A percentile compares a stretch with the other conserved stretches of the same genome.
phyloP scores from a whole-genome alignment of 805 yeast species.

The Yarrowia osloensis region DNA sequence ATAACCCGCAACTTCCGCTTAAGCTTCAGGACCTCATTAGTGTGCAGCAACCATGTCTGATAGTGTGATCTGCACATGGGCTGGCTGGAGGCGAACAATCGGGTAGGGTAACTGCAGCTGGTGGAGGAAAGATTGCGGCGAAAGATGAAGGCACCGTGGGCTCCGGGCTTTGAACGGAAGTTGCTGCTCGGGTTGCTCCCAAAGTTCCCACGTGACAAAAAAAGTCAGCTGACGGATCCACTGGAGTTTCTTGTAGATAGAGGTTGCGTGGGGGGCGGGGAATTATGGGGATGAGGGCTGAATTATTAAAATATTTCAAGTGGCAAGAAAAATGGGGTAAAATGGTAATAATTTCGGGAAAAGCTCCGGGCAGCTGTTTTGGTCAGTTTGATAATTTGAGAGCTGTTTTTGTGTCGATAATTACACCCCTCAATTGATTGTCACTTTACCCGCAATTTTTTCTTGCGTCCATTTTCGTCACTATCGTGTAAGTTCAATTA shows the following conservation, averaged over 20 bases:
- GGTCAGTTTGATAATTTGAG: too few species aligned
- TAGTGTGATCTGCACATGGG: conserved; percentile 13
- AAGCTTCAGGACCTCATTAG: neutral
- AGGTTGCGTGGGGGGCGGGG: too few species aligned
- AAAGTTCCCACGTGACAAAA: neutral
- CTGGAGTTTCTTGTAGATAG: too few species aligned
- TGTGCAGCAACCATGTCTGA: conserved; percentile 28
- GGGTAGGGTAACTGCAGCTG: conserved; percentile 1
- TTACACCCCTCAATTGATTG: too few species aligned
- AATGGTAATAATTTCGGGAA: too few species aligned
- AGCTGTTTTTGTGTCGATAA: too few species aligned
- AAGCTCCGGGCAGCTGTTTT: too few species aligned
- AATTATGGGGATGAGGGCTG: too few species aligned
- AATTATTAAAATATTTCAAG: too few species aligned
- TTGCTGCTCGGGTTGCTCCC: neutral
- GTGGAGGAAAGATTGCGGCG: neutral
- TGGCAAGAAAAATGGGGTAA: too few species aligned
- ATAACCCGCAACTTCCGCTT: neutral
- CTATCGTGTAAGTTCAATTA: neutral
- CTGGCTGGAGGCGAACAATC: neutral
- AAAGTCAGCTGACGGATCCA: neutral
- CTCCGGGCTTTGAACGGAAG: neutral
- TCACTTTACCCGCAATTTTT: too few species aligned
- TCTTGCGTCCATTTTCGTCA: neutral
- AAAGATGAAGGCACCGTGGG: neutral